Base-by-base conservation (phyloP, 1,284 basidiomycete genomes). In the Ceratorhiza oryzae-sativae region DNA sequence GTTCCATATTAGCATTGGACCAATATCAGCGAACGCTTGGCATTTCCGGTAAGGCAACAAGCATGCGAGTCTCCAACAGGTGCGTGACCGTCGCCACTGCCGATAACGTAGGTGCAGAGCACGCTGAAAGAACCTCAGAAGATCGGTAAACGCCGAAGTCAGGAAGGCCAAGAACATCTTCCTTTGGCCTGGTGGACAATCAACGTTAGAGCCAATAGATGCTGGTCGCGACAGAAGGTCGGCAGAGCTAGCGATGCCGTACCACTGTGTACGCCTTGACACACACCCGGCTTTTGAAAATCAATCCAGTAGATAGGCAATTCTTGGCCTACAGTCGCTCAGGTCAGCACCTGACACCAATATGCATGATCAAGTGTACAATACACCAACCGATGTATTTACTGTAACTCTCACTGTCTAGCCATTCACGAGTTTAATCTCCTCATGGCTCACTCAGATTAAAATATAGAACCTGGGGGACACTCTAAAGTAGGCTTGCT, bases 31-130 rank as follows among this genome's bases (percentile, higher is more conserved):
- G n/a, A 56, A 27, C 13, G 18, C 65, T 70, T 70, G 53, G 65
- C 65, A 46, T n/a, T 20, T 56, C 48, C 65, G 53, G 53, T 53
- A 56, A 70, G 41, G 30, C 25, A 67, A 41, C 42, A 30, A 67
- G 49, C 48, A 39, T 42, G 27, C 39, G 23, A 41, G 49, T 45
- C 49, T 49, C 15, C 20, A 23, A 45, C 13, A 48, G 32, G 36
- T 39, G 48, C 42, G 12, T 63, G 45, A 48, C 13, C 18, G 6
- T 27, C 15, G 25, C 15, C 45, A 23, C 18, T 15, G 25, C 4
- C 30, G n/a, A 51, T 32, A 49, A 25, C 45, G 30, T 46, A 20
- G 42, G 34, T 36, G 39, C 36, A 18, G 32, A 39, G 61, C 61
- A 63, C 32, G 61, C 61, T 63, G 32, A 20, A 34, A 51, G 46